Base-by-base conservation (phyloP, 2,329 filamentous ascomycete genomes). In the Mycocentrospora acerina region DNA sequence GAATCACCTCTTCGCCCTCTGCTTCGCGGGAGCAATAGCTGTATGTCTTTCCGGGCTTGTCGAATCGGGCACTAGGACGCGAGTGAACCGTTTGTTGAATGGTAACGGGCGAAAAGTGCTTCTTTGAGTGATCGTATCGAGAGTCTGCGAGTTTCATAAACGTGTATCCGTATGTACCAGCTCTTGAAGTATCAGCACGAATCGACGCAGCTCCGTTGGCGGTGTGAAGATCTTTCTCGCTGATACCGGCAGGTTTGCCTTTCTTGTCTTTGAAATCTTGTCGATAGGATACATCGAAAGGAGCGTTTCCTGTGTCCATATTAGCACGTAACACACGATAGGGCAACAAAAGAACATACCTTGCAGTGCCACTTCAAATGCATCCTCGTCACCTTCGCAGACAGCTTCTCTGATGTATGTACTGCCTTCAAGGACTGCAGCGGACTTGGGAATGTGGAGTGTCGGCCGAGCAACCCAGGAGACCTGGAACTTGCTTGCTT, bases 361-460 rank as follows among this genome's bases (percentile, higher is more conserved):
- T 62, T 80, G 80, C 46, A 98, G 78, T 29, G 79, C 78, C 36
- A 98, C 73, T 58, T 96, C 90, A 38, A 96, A 83, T 3, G 83
- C 82, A 64, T 96, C 91, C 58, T 95, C 86, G 46, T 97, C 91
- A 19, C 91, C 91, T 71, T 98, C 90, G 60, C 93, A 98, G 19
- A 98, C 85, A 44, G 90, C 84, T 28, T 83, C 79, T 67, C 94
- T 94, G 53, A 83, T 64, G 60, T 84, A 86, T 24, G 76, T 75
- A 18, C 74, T 72, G 12, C 74, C 72, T 24, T 76, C 59, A 12
- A 59, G 68, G 9, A 72, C 72, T 31, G 88, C 75, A 31, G 82
- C 79, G n/a, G 52, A 80, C 43, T 85, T 78, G 5, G 82, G 74
- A 30, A 93, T 64, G 11, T 77, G 78, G 28, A 94, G 76, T 46